Conservation (phyloP, 305 asterid species). For the Fraxinus nigra region DNA sequence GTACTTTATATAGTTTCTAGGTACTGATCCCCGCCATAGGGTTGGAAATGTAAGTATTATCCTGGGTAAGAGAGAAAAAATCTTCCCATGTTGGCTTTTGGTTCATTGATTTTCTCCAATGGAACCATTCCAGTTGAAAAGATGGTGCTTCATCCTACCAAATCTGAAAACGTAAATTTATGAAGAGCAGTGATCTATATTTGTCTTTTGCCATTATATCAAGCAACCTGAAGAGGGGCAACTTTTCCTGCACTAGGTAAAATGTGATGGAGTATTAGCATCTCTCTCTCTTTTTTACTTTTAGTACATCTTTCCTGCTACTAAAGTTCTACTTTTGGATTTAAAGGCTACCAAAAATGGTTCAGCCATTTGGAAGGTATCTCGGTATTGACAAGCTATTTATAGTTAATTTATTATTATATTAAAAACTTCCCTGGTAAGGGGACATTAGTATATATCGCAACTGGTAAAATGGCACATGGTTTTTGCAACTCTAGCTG, state of each 20-base stretch:
- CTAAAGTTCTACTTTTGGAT: constrained; percentile 68
- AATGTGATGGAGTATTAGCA: constrained; percentile 58
- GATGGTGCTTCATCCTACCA: constrained; percentile 52
- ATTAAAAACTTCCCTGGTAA: constrained; percentile 75
- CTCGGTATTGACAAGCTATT: constrained; percentile 57
- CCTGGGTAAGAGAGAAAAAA: constrained; percentile 36
- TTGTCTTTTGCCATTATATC: constrained; percentile 60
- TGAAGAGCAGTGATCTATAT: constrained; percentile 51
- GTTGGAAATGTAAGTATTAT: constrained; percentile 37
- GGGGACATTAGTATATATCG: constrained; percentile 78
- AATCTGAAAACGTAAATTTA: constrained; percentile 53
- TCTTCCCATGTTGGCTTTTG: neutral
- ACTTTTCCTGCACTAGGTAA: constrained; percentile 70
- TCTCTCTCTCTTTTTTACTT: constrained; percentile 52
- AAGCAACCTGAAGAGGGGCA: constrained; percentile 57
- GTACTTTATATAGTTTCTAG: constrained; percentile 44
- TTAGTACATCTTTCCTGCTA: constrained; percentile 55
- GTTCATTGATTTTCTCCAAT: constrained; percentile 5
- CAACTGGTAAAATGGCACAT: constrained; percentile 77
- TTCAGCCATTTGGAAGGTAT: constrained; percentile 70
- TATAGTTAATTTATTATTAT: constrained; percentile 37
- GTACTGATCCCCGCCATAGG: constrained; percentile 36
- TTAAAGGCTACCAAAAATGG: constrained; percentile 70
- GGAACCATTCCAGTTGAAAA: constrained; percentile 40
- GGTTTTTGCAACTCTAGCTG: constrained; percentile 79